phyloP scores from a whole-genome alignment of 73 alveolate species.

The Paramecium sexaurelia region DNA sequence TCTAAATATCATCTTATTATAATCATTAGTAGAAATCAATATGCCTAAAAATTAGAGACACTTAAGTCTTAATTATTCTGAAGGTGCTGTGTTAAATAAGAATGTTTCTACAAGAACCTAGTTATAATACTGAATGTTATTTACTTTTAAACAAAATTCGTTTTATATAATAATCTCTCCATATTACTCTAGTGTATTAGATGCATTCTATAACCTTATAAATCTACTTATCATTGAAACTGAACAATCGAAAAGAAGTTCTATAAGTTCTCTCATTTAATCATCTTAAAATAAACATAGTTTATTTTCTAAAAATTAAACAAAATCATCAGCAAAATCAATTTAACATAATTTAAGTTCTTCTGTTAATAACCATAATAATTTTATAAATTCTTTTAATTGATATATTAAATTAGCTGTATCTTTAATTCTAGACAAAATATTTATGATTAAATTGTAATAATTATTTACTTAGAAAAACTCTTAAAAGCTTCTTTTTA shows the following conservation, averaged over 20 bases:
- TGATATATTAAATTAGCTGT: background rate
- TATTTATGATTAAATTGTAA: background rate
- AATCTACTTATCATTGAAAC: slow-evolving; percentile 11
- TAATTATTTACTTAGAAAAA: slow-evolving; percentile 33
- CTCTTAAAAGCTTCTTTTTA: slow-evolving; percentile 26
- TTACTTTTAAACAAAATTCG: slow-evolving; percentile 17
- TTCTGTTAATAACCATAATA: slow-evolving; percentile 36
- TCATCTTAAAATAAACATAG: background rate
- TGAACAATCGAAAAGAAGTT: slow-evolving; percentile 44
- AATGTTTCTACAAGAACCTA: background rate
- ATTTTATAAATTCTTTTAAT: slow-evolving; percentile 24
- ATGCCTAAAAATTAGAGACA: slow-evolving; percentile 6
- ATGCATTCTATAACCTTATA: background rate
- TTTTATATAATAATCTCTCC: background rate
- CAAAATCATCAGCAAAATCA: slow-evolving; percentile 1
- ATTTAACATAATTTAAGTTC: background rate
- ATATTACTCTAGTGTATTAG: background rate
- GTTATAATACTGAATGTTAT: too few species aligned
- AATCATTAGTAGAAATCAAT: background rate
- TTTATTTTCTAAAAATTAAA: background rate
- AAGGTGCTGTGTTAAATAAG: background rate
- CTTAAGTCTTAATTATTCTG: background rate
- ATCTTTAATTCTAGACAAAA: background rate
- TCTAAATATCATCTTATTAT: slow-evolving; percentile 35
- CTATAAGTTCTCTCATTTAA: slow-evolving; percentile 5